These are phyloP conservation scores for Rutstroemia sp. DNA, from an alignment of 2,329 filamentous ascomycete species.

Conservation along the genomic window DNA sequence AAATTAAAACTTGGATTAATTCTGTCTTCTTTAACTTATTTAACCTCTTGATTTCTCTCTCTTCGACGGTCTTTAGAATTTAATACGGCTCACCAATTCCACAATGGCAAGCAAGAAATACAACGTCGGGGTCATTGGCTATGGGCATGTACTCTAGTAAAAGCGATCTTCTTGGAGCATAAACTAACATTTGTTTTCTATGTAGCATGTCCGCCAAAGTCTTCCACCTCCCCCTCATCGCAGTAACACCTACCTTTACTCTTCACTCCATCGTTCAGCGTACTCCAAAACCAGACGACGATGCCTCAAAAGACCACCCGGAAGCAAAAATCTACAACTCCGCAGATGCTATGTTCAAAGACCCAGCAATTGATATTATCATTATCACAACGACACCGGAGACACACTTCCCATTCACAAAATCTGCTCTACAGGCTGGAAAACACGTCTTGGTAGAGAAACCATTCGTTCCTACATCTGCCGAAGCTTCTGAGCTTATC, in stretches of 20 bases:
- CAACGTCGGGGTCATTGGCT: not conserved
- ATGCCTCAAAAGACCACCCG: conserved; percentile 63
- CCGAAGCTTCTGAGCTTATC: conserved; percentile 58
- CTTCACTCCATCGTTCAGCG: conserved; percentile 74
- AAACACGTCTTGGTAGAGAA: conserved; percentile 81
- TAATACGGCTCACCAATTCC: no score
- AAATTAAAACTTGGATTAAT: no score
- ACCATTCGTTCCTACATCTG: conserved; percentile 67
- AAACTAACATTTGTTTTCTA: not conserved
- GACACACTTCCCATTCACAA: conserved; percentile 60
- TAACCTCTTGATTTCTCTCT: no score
- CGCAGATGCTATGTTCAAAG: conserved; percentile 54
- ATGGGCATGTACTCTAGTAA: not conserved
- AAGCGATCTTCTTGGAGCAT: no score
- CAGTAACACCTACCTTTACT: conserved; percentile 52
- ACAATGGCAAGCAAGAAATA: not conserved
- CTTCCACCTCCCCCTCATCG: conserved; percentile 78
- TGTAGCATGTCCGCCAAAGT: conserved; percentile 58
- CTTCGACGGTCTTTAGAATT: no score
- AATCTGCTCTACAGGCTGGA: conserved; percentile 56
- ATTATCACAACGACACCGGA: conserved; percentile 66
- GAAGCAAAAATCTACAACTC: conserved; percentile 56
- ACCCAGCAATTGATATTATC: conserved; percentile 59
- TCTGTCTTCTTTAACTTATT: no score
- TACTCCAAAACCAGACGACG: conserved; percentile 53